Base-by-base conservation (phyloP, 2,329 filamentous ascomycete genomes). In the Penicillium polonicum region DNA sequence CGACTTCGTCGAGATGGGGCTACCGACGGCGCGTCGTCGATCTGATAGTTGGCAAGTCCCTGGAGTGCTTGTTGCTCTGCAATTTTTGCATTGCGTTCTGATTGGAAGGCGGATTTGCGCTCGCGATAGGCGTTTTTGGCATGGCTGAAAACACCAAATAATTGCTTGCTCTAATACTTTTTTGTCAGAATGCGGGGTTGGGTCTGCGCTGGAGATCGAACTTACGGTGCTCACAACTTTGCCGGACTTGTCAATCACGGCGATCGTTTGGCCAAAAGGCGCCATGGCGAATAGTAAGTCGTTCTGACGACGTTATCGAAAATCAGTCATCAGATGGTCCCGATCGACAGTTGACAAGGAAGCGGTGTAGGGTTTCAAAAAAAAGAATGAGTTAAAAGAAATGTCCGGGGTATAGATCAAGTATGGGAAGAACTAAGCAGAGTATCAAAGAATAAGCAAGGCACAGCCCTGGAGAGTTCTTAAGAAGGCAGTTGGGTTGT, bases 71-170 rank as follows among this genome's bases (percentile, higher is more conserved):
- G 78, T 65, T 79, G 83, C 65, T 87, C 83, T 50, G 82, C 79
- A 41, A 80, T 70, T 61, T 82, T 81, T 39, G 79, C 79, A 68
- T 88, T 86, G 68, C 86, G 84, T 65, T 90, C 85, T 21, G 88
- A 85, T 72, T 86, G 87, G 67, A 96, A 83, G 65, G 92, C 86
- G 7, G 90, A 88, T 74, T 95, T 96, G 71, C 90, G 90, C 70
- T 96, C 91, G 57, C 88, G 84, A 76, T 97, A 97, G 58, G 90
- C 90, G 53, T 88, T 86, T 72, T 91, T 91, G 62, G 92, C 93
- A 72, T 97, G 92, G 74, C 91, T 96, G 82, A 96, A 95, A 70
- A 97, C 88, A 72, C 87, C 88, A 70, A 95, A 85, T 25, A 97
- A 81, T 68, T 96, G 90, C 78, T 95, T 96, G 70, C 91, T 91